Base-by-base conservation (phyloP, 108 stramenopile genomes). In the Cyclotella kingstonii region DNA sequence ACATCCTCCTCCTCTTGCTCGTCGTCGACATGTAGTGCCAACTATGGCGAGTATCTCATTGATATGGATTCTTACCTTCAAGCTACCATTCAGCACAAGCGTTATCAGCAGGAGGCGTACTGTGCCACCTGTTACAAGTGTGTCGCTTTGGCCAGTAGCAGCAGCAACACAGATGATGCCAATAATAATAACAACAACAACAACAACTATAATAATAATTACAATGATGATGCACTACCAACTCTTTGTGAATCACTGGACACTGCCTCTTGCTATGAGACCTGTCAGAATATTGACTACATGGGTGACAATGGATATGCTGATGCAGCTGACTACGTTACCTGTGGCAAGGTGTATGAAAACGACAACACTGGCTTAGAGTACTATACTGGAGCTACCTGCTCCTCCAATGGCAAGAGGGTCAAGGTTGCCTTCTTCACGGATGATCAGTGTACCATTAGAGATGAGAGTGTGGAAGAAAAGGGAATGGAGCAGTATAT, bases 401-500 rank as follows among this genome's bases (percentile, higher is more conserved):
- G 92, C 50, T 58, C 81, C 29, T 71, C 61, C 43, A 28, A 34
- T 28, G 92, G 92, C 52, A 44, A 63, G 39, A 84, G 84, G 54
- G 87, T 94, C 76, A 94, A 90, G 60, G 85, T 94, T 63, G 89
- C 83, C 54, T 60, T 90, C 30, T 94, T 94, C 40, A 73, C 68
- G 2, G 89, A 94, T 62, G 73, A 87, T 46, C 14, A 86, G 12
- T 94, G 92, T 55, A 66, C 44, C 36, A 51, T 55, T 17, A 52
- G 46, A 17, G 90, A 91, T 38, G 21, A 63, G 14, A 59, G 25
- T 56, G 84, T 77, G 61, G 68, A 80, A 44, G 19, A 1, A 5
- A 30, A 11, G 5, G 55, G 28, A 1, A 81, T 84, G n/a, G 87
- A 90, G 15, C 70, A 84, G 39, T 94, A 94, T 69, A 57, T 79